Evolutionary conservation across 2,329 filamentous ascomycete genomes (phyloP), one percentile per base, ranked within the genome.

Genomic region (Beauveria pseudobassiana): DNA sequence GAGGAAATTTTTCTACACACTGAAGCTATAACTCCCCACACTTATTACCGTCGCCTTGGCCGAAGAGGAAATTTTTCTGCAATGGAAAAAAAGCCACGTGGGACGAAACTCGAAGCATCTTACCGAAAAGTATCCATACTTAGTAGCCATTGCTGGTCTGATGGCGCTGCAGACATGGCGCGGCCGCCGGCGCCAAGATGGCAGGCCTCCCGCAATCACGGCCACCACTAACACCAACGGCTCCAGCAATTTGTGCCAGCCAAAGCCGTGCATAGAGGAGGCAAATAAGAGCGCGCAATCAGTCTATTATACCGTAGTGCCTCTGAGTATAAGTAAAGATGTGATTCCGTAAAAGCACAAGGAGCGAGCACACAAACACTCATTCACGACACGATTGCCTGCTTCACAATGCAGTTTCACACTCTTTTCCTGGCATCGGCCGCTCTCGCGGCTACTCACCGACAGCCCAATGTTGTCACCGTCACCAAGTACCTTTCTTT

Each of bases 401-500:
- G 30, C 22, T 45, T 28, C 34, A 52, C 12, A 20, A 59, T 59
- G 48, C 38, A 59, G 40, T 26, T 24, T 24, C 48, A 52, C 48
- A 5, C 45, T 59, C 34, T 59, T 50, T 50, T 50, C 45, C 30
- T 59, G 34, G 55, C 55, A 9, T 45, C 24, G 3, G 48, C 48
- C 24, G 34, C 48, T 16, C 16, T 59, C 24, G 59, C 59, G n/a
- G 28, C 42, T 16, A 50, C 50, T 20, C 45, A 49, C 51, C 22
- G 49, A 26, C 40, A 40, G 28, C 34, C 7, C 3, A 24, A 28
- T 26, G 30, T 38, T 49, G 20, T 53, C 7, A 55, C 59, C 8
- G 43, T 61, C n/a, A 62, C 61, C 34, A 62, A 26, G 2, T 62
- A 62, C 40, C 40, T 62, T 38, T 49, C 61, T 3, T 62, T 55